Evolutionary conservation across 116 monocot species (phyloP), one percentile per base, ranked within the genome.

Genomic region (Dioscorea cayenensis): DNA sequence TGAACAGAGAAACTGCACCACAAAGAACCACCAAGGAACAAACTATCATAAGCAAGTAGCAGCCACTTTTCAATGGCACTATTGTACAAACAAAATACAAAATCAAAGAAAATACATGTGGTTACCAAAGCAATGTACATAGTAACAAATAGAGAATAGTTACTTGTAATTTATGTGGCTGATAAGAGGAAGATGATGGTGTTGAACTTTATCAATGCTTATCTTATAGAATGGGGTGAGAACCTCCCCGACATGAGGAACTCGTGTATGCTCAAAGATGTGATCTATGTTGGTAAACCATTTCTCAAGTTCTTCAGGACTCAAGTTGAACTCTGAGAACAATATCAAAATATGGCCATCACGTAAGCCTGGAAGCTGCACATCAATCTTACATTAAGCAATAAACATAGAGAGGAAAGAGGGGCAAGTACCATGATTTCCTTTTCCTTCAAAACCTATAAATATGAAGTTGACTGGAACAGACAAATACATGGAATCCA

Each of bases 281-380:
- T 97, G 97, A 76, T 97, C 97, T 52, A 97, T 93, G 81, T 97
- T 93, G 58, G 90, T 84, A 74, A 97, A 93, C 97, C 97, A 97
- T 14, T 88, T 76, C 36, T 90, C 88, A 67, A 97, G 66, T 75
- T 97, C 97, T 76, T 92, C 86, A 65, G 81, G 83, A 32, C 83
- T 83, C 37, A 97, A 71, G 69, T 86, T 86, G 73, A 97, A 97
- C 51, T 86, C 96, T 96, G 61, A 20, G 72, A 79, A 65, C 32
- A 16, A 37, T 61, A 14, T 14, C 13, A 75, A 43, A 68, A 61
- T 20, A 63, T 27, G 48, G 25, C 13, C 14, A 67, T 19, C 19
- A 73, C 49, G 23, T 19, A 70, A 13, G 13, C 55, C n/a, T 55
- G 5, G n/a, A 55, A 12, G 18, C 3, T 18, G 25, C 49, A 18